These are phyloP conservation scores for Cardamine resedifolia DNA, from an alignment of 345 rosid species.

Conservation along the genomic window DNA sequence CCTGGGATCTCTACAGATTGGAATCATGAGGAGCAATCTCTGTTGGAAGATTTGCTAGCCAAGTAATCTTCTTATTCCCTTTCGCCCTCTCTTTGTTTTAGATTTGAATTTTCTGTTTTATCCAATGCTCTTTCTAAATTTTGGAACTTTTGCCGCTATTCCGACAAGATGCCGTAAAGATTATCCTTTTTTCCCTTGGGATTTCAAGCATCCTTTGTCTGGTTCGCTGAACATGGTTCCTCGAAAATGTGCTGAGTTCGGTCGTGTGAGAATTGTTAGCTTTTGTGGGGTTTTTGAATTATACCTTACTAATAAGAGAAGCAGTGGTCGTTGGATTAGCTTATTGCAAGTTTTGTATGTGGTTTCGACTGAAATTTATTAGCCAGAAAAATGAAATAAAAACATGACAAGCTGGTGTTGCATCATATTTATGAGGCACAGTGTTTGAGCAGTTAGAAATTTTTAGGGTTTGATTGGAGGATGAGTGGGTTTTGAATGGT, in stretches of 20 bases:
- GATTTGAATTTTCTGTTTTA: conserved; percentile 16
- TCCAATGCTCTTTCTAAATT: background rate
- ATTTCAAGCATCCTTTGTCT: background rate
- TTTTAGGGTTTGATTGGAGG: background rate
- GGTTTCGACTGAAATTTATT: background rate
- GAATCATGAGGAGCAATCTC: conserved; percentile 68
- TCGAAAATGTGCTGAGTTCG: background rate
- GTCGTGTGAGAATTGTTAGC: background rate
- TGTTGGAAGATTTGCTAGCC: conserved; percentile 64
- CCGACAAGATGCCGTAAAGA: background rate
- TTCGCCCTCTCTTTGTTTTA: background rate
- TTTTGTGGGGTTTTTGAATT: background rate
- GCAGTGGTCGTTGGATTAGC: conserved; percentile 6
- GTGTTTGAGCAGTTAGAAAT: background rate
- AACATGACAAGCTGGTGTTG: background rate
- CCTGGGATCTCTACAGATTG: conserved; percentile 68
- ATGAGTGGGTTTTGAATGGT: conserved; percentile 11
- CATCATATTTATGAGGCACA: conserved; percentile 1
- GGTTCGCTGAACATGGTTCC: background rate
- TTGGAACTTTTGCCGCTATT: background rate
- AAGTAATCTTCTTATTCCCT: conserved; percentile 40
- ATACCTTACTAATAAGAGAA: background rate
- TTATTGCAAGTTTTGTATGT: background rate
- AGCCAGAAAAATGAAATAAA: background rate
- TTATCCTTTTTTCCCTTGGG: background rate